Conservation (phyloP, 306 rosid species). For the Castanea crenata region DNA sequence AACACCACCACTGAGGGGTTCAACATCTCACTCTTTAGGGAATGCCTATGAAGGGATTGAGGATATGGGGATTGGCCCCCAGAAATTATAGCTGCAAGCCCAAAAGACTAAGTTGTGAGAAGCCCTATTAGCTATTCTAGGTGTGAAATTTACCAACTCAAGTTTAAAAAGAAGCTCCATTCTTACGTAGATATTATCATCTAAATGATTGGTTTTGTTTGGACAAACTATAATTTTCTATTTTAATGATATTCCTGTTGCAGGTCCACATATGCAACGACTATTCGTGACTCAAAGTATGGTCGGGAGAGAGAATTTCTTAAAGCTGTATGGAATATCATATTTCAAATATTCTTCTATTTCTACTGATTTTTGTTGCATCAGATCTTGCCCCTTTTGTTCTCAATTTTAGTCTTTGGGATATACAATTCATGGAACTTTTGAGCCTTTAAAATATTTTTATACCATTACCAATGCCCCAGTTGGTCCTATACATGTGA, state of each 20-base stretch:
- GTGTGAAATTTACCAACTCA: neutral
- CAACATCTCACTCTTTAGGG: neutral
- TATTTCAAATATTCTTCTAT: slow-evolving; percentile 4
- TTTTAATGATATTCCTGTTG: slow-evolving; percentile 13
- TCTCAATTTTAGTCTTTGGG: neutral
- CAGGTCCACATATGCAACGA: slow-evolving; percentile 97
- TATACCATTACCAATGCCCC: too few relatives aligned
- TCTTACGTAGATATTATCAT: neutral
- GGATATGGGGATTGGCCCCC: neutral
- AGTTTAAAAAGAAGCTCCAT: neutral
- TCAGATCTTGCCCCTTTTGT: neutral
- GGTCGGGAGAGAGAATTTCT: slow-evolving; percentile 91
- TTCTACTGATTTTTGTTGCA: neutral
- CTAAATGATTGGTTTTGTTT: slow-evolving; percentile 9
- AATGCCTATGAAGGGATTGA: neutral
- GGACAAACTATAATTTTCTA: neutral
- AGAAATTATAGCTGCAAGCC: neutral
- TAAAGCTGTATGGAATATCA: slow-evolving; percentile 62
- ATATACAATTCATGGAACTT: neutral
- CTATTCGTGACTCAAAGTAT: slow-evolving; percentile 84
- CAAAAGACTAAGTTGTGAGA: neutral
- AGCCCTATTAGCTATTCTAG: neutral
- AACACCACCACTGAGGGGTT: too few relatives aligned
- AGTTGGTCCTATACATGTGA: too few relatives aligned
- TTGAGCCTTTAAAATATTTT: too few relatives aligned